Base-by-base conservation (phyloP, 1,284 basidiomycete genomes). In the Vanrija humicola region DNA sequence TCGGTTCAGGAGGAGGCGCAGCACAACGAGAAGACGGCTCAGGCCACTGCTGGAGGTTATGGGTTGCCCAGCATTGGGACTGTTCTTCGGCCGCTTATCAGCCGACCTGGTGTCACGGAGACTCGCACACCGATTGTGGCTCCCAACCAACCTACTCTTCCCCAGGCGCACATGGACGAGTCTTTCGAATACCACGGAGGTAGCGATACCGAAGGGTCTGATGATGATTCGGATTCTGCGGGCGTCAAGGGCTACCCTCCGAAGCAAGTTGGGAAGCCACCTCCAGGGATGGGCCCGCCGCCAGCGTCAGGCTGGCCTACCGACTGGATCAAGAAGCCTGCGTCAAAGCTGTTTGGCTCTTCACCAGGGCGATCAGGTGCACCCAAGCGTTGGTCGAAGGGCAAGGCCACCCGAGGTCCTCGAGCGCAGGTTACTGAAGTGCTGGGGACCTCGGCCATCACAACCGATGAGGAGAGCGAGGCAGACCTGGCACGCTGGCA, bases 11-110 rank as follows among this genome's bases (percentile, higher is more conserved):
- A 40, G 47, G 23, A 28, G 15, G 45, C 28, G 28, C 25, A 54
- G 40, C 79, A 80, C 52, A 65, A 79, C 6, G 76, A 88, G 16
- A 79, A 89, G 59, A 12, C 34, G 4, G 12, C 34, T 28, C 23
- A 38, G 34, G 29, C 46, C 76, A 8, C 57, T 70, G n/a, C 58
- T 69, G 25, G 56, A 23, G 19, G 38, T 23, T 26, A 50, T n/a
- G 10, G 28, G 21, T 10, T 51, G 42, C 44, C 63, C 39, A 69
- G 67, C 48, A 49, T 72, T 9, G 59, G 64, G 4, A 63, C 65
- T 9, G 65, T 70, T 1, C 46, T 74, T 10, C 61, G 64, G 21
- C 72, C 72, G 0, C 49, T 73, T 5, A 52, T 69, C 14, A n/a
- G 47, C 9, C 40, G 50, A 18, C 25, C 12, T 5, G 23, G 48